Evolutionary conservation across 768 basidiomycete species (phyloP).

Genomic region (Mycena sanguinolenta): DNA sequence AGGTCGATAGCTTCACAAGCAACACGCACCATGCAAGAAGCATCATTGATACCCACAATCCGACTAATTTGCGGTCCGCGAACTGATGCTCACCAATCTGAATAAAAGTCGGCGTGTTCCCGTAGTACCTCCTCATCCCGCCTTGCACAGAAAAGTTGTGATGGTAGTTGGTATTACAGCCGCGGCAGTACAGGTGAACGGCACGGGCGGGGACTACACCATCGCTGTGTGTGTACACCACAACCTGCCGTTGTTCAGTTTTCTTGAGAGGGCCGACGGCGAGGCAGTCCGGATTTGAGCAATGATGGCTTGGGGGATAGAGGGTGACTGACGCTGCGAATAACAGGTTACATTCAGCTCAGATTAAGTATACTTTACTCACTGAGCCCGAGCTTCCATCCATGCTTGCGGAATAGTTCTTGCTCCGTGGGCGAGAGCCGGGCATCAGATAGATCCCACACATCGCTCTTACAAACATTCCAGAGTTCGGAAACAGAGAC

Average conservation of each 20-base stretch:
- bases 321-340: constrained; percentile 18
- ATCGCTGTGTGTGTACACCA: constrained; percentile 33
- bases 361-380: too few species aligned
- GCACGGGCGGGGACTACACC: constrained; percentile 43
- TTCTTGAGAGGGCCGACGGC: constrained; percentile 34
- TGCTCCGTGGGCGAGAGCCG: too few species aligned
- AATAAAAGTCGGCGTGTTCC: constrained; percentile 36
- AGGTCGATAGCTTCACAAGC: too few species aligned
- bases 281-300: constrained; percentile 6
- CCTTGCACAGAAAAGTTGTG: constrained; percentile 39
- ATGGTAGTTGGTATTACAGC: constrained; percentile 40
- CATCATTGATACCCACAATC: constrained; percentile 36
- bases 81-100: constrained; percentile 45
- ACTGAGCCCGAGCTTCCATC: too few species aligned
- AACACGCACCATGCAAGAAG: constrained; percentile 41
- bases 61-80: constrained; percentile 35
- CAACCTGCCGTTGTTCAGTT: constrained; percentile 33
- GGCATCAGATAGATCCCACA: too few species aligned
- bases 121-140: constrained; percentile 39
- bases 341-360: too few species aligned
- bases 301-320: constrained; percentile 14
- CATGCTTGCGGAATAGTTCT: too few species aligned
- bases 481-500: too few species aligned
- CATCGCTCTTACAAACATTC: too few species aligned
- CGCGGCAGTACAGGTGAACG: constrained; percentile 40